Base-by-base conservation (phyloP, 2,329 filamentous ascomycete species). In the Microcyclosporella mali region DNA sequence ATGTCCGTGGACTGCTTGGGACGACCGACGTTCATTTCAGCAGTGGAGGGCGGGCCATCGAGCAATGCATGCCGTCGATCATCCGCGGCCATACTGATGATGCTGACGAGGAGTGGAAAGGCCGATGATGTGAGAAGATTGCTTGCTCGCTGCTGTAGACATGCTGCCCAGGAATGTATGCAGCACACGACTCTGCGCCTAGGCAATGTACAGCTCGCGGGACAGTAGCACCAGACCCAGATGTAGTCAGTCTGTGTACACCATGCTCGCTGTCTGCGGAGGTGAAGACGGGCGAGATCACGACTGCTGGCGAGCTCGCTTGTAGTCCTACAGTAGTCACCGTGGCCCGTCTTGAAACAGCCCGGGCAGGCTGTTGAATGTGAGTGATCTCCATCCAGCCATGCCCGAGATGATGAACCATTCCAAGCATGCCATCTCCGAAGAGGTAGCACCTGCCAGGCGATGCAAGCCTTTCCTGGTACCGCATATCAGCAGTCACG, bases 261-360 rank as follows among this genome's bases (percentile, higher is more conserved):
- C 34, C 27, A 43, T 41, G 40, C 21, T 25, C 9, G 21, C 9
- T 25, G 6, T 9, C 21, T 25, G 21, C 21, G 9, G 21, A 25
- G 21, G 9, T 25, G 21, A 25, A 25, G 21, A 25, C 21, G 21
- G 9, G n/a, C n/a, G n/a, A n/a, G n/a, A n/a, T n/a, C 44, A 35
- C 38, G 35, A 48, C 43, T 40, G 42, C 37, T 42, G 50, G 45
- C 48, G 50, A 45, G 46, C 45, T 47, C 39, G 50, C 47, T 40
- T 45, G 45, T 45, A 53, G 45, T 48, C 39, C 21, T 25, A 25
- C 21, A 25, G 21, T 25, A 9, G 6, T 25, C 21, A 25, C 21
- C 21, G 21, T 25, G 21, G 21, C 21, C 21, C 21, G 21, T 25
- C 21, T 25, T 25, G 21, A 25, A 25, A 25, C 21, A 25, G 21